Evolutionary conservation across 805 yeast genomes (phyloP), one percentile per base, ranked within the genome.

Genomic region (Candida tallmaniae): DNA sequence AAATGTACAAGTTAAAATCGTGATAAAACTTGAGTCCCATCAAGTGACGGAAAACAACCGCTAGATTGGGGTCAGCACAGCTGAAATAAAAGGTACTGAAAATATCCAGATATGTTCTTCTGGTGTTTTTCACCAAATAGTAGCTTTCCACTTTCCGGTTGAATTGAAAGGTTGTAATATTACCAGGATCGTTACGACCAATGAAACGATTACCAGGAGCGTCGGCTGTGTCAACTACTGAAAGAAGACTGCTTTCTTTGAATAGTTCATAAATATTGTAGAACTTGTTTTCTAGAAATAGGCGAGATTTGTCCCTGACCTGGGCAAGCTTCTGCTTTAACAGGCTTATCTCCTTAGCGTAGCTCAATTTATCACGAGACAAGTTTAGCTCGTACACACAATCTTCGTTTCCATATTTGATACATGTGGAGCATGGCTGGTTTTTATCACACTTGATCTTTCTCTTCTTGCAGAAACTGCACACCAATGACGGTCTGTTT

Each of bases 391-490:
- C 35, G 16, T 41, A 41, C 3, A 29, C 26, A 28, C 45, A 41
- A 7, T 38, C 27, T 2, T 48, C 37, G 16, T 51, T 52, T 4
- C 46, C 43, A 34, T 59, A 56, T 34, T 51, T 57, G 16, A 52
- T 39, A 42, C 70, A 64, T 7, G 62, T 42, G 14, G 58, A 50
- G 35, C 70, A 64, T 3, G 69, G 69, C 27, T 50, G 43, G 8
- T 53, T 55, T 18, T 57, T 46, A 42, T 64, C 65, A 47, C 70
- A 64, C 31, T 56, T 60, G 33, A 61, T 61, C 40, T 64, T 64
- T 20, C 69, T 43, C 31, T 47, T 46, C 40, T 57, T 56, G 45
- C 70, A 64, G 35, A 56, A 60, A 9, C 31, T 25, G 22, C 38
- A 35, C 5, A 35, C 38, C 5, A 68, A 48, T 1, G 57, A 50